Percentiles rank a stretch among this genome's conserved stretches.
Conservation (phyloP, 2,329 filamentous ascomycete species). For the Neopestalotiopsis clavispora region DNA sequence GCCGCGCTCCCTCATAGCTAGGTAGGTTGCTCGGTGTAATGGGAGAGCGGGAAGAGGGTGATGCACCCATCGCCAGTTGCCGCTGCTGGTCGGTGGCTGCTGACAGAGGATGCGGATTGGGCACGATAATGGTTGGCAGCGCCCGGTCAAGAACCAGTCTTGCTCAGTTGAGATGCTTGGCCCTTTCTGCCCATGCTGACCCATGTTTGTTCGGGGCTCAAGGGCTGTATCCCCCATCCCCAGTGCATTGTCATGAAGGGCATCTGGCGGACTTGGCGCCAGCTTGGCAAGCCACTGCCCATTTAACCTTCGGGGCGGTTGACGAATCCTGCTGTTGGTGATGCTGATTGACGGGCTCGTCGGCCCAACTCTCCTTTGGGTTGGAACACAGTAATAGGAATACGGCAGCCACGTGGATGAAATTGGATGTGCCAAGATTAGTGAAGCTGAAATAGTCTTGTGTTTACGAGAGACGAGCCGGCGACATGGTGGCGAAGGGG, state of each 20-base stretch:
- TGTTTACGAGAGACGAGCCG: not conserved
- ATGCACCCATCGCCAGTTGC: not conserved
- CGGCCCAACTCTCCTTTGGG: conserved; percentile 11
- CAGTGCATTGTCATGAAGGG: not conserved
- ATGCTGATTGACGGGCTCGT: conserved; percentile 14
- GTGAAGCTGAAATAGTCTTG: conserved; percentile 4
- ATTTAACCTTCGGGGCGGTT: conserved; percentile 7
- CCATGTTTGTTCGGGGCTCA: not conserved
- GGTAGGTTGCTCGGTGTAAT: not conserved
- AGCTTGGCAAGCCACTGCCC: conserved; percentile 19
- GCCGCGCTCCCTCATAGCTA: not conserved
- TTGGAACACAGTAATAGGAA: not conserved
- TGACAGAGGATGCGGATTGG: conserved; percentile 1
- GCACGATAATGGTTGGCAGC: not conserved
- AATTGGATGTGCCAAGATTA: conserved; percentile 9
- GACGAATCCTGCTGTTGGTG: not conserved
- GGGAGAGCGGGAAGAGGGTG: not conserved
- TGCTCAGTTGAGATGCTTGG: conserved; percentile 1
- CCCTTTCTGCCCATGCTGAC: not conserved
- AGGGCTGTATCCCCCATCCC: not conserved
- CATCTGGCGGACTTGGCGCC: conserved; percentile 14
- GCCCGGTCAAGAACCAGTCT: not conserved
- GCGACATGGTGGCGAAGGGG: not conserved
- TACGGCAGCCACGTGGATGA: conserved; percentile 8
- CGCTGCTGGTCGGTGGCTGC: not conserved